phyloP scores from a whole-genome alignment of 495 filamentous ascomycete genomes.

The Viridothelium virens region DNA sequence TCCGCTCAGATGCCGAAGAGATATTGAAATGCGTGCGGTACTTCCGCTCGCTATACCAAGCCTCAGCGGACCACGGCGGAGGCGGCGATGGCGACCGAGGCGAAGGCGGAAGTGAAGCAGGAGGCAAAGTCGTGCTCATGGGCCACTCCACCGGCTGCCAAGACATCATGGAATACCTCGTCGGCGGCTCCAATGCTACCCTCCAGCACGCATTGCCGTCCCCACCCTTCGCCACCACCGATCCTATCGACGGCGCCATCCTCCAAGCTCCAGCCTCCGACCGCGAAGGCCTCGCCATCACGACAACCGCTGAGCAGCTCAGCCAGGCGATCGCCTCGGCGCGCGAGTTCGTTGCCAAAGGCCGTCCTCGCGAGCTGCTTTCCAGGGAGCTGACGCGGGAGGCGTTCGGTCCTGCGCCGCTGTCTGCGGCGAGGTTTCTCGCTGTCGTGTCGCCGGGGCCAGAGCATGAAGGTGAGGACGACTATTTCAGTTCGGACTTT shows the following conservation, averaged over 20 bases:
- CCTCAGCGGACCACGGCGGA: neutral
- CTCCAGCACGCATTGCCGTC: constrained; percentile 8
- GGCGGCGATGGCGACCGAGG: neutral
- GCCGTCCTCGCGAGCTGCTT: constrained; percentile 51
- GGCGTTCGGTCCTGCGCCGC: constrained; percentile 46
- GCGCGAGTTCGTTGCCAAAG: constrained; percentile 44
- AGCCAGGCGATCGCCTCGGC: constrained; percentile 48
- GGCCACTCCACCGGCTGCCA: constrained; percentile 87
- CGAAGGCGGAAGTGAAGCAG: constrained; percentile 12
- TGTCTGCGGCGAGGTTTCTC: constrained; percentile 62
- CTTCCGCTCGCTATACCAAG: constrained; percentile 40
- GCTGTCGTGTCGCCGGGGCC: constrained; percentile 53
- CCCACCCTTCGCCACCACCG: neutral
- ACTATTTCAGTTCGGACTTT: constrained; percentile 81
- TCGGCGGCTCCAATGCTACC: constrained; percentile 19
- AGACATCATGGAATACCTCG: constrained; percentile 71
- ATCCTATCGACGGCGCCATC: constrained; percentile 64
- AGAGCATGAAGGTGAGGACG: constrained; percentile 61
- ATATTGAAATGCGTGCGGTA: constrained; percentile 64
- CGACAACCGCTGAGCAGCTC: constrained; percentile 39
- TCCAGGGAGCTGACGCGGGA: constrained; percentile 42
- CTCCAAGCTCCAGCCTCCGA: constrained; percentile 78
- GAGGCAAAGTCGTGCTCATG: constrained; percentile 67
- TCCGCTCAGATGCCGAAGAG: constrained; percentile 66
- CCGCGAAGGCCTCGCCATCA: constrained; percentile 52